Percentiles rank a stretch among this genome's conserved stretches.
Evolutionary conservation across 345 rosid species (phyloP).

Genomic region (sweet orange (Citrus sinensis)): DNA sequence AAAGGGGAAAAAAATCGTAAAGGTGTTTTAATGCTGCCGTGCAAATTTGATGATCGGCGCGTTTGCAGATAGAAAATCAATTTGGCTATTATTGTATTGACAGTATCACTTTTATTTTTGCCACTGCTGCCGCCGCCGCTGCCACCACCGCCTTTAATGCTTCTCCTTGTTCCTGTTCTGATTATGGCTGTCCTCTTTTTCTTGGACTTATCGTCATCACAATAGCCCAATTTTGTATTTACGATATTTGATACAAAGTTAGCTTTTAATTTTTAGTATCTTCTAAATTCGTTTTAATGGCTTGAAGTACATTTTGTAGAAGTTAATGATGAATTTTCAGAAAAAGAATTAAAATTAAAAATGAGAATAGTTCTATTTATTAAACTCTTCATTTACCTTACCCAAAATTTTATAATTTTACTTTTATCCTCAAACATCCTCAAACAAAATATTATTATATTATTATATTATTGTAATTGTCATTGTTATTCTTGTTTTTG

Average conservation of each 20-base stretch:
- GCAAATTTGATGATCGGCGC: constrained; percentile 7
- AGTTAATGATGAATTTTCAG: too few species aligned
- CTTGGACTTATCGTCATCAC: constrained; percentile 20
- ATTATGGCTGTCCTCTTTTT: constrained; percentile 28
- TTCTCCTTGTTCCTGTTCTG: constrained; percentile 26
- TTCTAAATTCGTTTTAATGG: too few species aligned
- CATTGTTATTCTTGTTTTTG: too few species aligned
- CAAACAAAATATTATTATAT: too few species aligned
- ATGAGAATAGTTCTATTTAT: too few species aligned
- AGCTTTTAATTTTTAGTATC: background rate
- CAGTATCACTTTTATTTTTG: constrained; percentile 22
- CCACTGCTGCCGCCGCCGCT: constrained; percentile 31
- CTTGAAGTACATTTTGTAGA: too few species aligned
- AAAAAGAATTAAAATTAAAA: too few species aligned
- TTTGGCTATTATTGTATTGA: constrained; percentile 16
- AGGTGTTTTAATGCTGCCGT: background rate
- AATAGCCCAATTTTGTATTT: constrained; percentile 7
- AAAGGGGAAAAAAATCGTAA: too few species aligned
- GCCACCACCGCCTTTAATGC: constrained; percentile 36
- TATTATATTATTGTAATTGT: too few species aligned
- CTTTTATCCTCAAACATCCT: too few species aligned
- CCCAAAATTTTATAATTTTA: too few species aligned
- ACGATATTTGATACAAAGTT: background rate
- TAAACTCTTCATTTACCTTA: too few species aligned
- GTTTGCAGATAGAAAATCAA: constrained; percentile 6